Evolutionary conservation across 2,329 filamentous ascomycete species (phyloP), one percentile per base, ranked within the genome.

Genomic region (Colletotrichum sp.): DNA sequence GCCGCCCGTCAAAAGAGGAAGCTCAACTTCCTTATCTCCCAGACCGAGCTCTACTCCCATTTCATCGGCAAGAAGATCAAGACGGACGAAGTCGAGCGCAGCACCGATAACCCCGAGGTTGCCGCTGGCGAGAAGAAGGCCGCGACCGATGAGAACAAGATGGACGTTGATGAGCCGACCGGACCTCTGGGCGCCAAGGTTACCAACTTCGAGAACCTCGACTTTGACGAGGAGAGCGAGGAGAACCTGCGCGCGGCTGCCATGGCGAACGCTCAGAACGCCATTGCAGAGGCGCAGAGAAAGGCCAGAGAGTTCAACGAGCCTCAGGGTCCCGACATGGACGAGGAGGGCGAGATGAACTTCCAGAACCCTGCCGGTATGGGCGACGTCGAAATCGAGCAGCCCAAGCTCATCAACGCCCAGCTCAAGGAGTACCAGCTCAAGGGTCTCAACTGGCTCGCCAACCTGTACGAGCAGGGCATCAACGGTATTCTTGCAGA

Each of bases 1-100:
- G 96, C 97, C 18, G 98, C 98, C 80, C 92, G 97, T 78, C 97
- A 99, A 87, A 98, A 98, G 91, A 93, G 97, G 81, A 99, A 99
- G 88, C 95, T 99, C 84, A 99, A 99, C 87, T 99, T 99, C 90
- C 91, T 99, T 78, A 99, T 99, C 85, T 98, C 96, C 2, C 97
- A 99, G 87, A 99, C 97, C 1, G 97, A 99, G 84, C 90, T 99
- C 67, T 99, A 99, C 89, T 99, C 96, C 57, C 97, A 99, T 89
- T 99, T 99, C 86, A 98, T 99, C 81, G 96, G 97, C 84, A 98
- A 98, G 88, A 99, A 99, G 89, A 98, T 99, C 86, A 98, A 98
- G 88, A 99, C 96, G 2, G 94, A 97, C 80, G 96, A 99, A 83
- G 95, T 98, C 64, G 96, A 99, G 86, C 91, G 94, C 76, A 96